Base-by-base conservation (phyloP, 2,329 filamentous ascomycete species). In the Epichloe glyceriae region DNA sequence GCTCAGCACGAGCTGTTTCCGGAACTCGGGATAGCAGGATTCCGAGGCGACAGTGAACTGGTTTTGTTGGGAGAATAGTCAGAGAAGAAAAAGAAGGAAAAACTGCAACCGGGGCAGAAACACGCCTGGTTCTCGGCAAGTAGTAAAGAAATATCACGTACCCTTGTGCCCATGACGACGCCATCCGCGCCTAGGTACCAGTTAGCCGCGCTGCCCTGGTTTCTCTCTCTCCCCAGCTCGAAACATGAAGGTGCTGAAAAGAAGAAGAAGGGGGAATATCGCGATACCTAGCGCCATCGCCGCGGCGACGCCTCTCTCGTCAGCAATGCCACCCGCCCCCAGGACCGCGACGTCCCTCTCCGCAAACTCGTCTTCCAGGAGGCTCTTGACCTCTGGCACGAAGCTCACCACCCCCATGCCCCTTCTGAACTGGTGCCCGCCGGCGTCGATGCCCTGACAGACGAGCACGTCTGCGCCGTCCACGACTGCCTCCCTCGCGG, bases 391-490 rank as follows among this genome's bases (percentile, higher is more conserved):
- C 64, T 84, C 80, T 0, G 79, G 79, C 38, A 85, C 61, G 3
- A 85, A 63, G 3, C 72, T 68, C 3, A 83, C 62, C 2, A 84
- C 64, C 5, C 79, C 72, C 2, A 75, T 73, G 3, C 76, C 78
- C 20, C 66, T 64, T 0, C 69, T 68, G 43, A 78, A 74, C 54
- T 82, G 80, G 59, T 85, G 81, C 0, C 82, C 82, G 7, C 80
- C 81, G 1, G 80, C 81, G 63, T 85, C 82, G 5, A 72, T 70
- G 3, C 82, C 81, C 62, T 85, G 82, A 5, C 78, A 71, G 6
- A 85, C 77, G 2, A 85, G 58, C 30, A 77, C 78, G 57, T 85
- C 79, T 0, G 76, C 65, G 0, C 73, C 74, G 20, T 72, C 67
- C n/a, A 55, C 46, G 1, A 72, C 67, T 0, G 73, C 75, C 52